These are phyloP conservation scores for Pseudoturritis turrita DNA, from an alignment of 345 rosid species.

Conservation along the genomic window DNA sequence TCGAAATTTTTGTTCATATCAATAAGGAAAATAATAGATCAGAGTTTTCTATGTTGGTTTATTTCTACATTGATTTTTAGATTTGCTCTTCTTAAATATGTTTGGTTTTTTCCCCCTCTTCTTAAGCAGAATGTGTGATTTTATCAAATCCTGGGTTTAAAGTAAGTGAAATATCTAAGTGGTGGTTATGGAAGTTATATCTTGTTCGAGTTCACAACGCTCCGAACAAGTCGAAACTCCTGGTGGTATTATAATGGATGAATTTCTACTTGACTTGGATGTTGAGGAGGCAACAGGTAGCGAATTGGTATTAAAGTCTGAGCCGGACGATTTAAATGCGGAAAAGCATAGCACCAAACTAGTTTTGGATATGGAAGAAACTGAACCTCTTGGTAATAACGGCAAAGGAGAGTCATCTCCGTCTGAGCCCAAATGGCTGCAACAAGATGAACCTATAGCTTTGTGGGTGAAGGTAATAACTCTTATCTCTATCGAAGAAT, in stretches of 20 bases:
- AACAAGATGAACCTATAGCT: constrained; percentile 77
- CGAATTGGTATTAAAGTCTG: constrained; percentile 35
- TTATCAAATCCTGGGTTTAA: constrained; percentile 4
- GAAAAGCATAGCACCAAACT: constrained; percentile 30
- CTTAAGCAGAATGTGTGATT: not conserved
- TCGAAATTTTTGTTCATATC: not conserved
- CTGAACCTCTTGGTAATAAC: constrained; percentile 41
- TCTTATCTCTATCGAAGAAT: not conserved
- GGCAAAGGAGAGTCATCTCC: constrained; percentile 53
- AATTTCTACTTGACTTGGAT: constrained; percentile 35
- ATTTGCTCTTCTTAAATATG: too few relatives aligned
- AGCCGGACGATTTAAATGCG: constrained; percentile 41
- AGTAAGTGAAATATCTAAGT: constrained; percentile 12
- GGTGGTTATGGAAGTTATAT: constrained; percentile 48
- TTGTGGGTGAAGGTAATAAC: constrained; percentile 89
- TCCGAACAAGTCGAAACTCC: constrained; percentile 36
- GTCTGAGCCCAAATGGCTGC: constrained; percentile 77
- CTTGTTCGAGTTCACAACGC: constrained; percentile 50
- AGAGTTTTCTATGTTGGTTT: not conserved
- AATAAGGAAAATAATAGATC: not conserved
- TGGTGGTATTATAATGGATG: constrained; percentile 32
- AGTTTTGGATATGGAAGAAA: constrained; percentile 45
- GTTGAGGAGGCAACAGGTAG: constrained; percentile 31
- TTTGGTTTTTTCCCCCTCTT: not conserved
- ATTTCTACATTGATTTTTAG: not conserved